Evolutionary conservation across 768 basidiomycete genomes (phyloP), one percentile per base, ranked within the genome.

Genomic region (Russula earlei): DNA sequence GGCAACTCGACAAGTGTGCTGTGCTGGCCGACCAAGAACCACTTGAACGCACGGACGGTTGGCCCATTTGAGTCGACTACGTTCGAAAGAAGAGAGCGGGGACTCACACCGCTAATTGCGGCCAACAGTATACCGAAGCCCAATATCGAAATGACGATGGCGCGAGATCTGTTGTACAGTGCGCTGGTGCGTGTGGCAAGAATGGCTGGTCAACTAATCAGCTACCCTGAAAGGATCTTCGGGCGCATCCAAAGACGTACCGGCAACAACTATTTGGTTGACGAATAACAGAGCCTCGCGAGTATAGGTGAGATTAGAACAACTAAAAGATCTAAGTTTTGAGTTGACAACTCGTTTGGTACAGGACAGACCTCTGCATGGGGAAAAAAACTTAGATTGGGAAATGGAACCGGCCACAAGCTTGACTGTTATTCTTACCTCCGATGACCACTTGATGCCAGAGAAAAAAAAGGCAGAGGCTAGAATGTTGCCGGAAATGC

Each of bases 101-200:
- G 55, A 56, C 75, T 48, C 60, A 80, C 79, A 37, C 61, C 67
- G 43, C 70, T 57, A 5, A 75, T 51, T 1, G 59, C 65, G 1
- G 62, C 54, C 31, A 80, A 57, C 1, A 70, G 49, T 0, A 63
- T 49, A 2, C 66, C 73, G 27, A 68, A 66, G 6, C 64, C 63
- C 1, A 75, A 17, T 64, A 80, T 63, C 29, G 64, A 68, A 5
- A 61, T 54, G n/a, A 75, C 56, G 34, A 79, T 63, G 19, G 69
- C 67, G 42, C 68, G 58, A 19, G 72, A 74, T 34, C 74, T 64
- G 11, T 69, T 67, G 54, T 79, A 81, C 14, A 82, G 64, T 5
- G 81, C 80, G 54, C 74, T 76, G 49, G 75, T 75, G 38, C 80
- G 75, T 40, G 77, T 64, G 12, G 72, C 71, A 27, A 80, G 68